A percentile compares a stretch with the other conserved stretches of the same genome.
phyloP scores from a whole-genome alignment of 345 rosid species.

The Pelargonium nanum region DNA sequence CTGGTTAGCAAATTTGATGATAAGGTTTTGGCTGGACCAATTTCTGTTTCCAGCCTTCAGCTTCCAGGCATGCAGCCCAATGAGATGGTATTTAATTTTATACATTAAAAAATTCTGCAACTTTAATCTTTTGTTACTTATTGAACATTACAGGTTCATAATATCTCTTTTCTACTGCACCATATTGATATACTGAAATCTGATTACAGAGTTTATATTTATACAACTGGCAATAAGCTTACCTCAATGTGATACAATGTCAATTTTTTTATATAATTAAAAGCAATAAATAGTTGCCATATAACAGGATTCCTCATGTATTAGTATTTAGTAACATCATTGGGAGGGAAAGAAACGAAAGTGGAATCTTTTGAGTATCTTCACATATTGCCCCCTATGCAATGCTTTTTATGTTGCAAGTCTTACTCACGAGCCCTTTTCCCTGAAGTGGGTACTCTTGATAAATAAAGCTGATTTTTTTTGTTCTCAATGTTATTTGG shows the following conservation, averaged over 20 bases:
- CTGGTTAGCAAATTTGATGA: conserved; percentile 13
- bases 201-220: too few species aligned
- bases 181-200: not conserved
- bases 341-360: not conserved
- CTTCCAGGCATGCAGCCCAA: conserved; percentile 15
- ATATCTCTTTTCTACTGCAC: not conserved
- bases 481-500: too few species aligned
- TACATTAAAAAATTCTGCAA: not conserved
- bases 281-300: not conserved
- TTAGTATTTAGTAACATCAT: not conserved
- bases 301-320: not conserved
- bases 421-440: too few species aligned
- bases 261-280: too few species aligned
- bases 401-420: too few species aligned
- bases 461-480: too few species aligned
- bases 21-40: conserved; percentile 4
- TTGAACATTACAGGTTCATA: not conserved
- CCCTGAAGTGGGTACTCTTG: too few species aligned
- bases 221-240: too few species aligned
- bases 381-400: too few species aligned
- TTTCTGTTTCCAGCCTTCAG: conserved; percentile 15
- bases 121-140: not conserved
- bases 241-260: not conserved
- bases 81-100: conserved; percentile 20
- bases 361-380: not conserved